Conservation (phyloP, 2,329 filamentous ascomycete species). For the Lachnellula willkommii region DNA sequence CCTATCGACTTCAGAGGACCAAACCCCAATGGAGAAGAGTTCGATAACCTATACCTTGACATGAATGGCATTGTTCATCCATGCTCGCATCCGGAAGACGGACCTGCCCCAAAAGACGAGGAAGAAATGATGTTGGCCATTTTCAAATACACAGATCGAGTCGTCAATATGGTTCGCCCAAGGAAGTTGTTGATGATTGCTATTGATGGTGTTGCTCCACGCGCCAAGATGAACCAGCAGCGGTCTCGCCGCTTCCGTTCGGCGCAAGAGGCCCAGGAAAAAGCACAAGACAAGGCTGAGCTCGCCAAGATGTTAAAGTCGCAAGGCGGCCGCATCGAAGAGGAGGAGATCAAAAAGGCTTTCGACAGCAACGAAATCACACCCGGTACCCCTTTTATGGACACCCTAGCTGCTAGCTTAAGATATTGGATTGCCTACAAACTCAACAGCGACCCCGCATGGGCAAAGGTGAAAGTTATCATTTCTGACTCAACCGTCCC, state of each 20-base stretch:
- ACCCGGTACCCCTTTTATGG: slow-evolving; percentile 97
- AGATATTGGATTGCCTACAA: slow-evolving; percentile 98
- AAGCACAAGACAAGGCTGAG: slow-evolving; percentile 85
- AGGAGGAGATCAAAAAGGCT: slow-evolving; percentile 72
- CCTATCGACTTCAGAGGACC: slow-evolving; percentile 78
- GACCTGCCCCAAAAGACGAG: slow-evolving; percentile 83
- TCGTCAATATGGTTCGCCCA: slow-evolving; percentile 97
- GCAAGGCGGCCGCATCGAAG: slow-evolving; percentile 60
- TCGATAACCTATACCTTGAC: slow-evolving; percentile 96
- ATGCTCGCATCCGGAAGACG: slow-evolving; percentile 94
- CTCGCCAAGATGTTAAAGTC: slow-evolving; percentile 78
- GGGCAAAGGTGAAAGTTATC: slow-evolving; percentile 94
- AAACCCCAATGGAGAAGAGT: slow-evolving; percentile 96
- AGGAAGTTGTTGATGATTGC: slow-evolving; percentile 96
- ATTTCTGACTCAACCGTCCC: slow-evolving; percentile 98
- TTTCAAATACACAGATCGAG: slow-evolving; percentile 97
- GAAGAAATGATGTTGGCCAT: slow-evolving; percentile 99
- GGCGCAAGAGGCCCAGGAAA: slow-evolving; percentile 89
- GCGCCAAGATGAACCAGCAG: slow-evolving; percentile 99
- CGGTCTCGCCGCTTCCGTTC: slow-evolving; percentile 91
- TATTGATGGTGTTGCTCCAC: slow-evolving; percentile 93
- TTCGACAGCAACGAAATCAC: slow-evolving; percentile 89
- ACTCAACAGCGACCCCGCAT: slow-evolving; percentile 90
- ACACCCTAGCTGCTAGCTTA: slow-evolving; percentile 81
- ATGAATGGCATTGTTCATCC: slow-evolving; percentile 99